Conservation (phyloP, 768 basidiomycete species). For the Hypholoma fasciculare region DNA sequence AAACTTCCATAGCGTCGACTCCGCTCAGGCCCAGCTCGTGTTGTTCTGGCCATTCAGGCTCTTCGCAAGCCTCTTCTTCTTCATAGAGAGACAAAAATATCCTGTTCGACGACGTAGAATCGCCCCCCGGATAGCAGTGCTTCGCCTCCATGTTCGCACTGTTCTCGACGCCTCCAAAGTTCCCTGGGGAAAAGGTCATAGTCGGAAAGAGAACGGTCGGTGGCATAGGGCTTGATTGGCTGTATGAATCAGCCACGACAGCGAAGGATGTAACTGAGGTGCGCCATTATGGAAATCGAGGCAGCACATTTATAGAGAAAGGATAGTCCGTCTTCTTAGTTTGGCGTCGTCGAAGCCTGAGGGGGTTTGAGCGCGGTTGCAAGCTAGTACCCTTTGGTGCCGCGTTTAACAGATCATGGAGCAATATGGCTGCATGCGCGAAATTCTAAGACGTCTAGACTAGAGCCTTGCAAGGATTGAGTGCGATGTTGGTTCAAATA, state of each 20-base stretch:
- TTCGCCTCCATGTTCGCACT: constrained; percentile 1
- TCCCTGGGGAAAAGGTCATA: neutral
- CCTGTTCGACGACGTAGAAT: constrained; percentile 12
- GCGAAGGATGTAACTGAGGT: neutral
- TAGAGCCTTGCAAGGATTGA: too few species aligned
- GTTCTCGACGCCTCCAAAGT: neutral
- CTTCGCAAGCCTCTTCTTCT: constrained; percentile 20
- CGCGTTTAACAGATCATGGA: too few species aligned
- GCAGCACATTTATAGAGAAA: neutral
- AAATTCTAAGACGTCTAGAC: too few species aligned
- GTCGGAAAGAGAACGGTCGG: neutral
- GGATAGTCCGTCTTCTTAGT: neutral
- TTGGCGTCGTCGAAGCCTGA: neutral
- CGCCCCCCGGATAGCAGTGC: constrained; percentile 15
- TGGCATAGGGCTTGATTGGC: neutral
- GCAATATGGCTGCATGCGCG: too few species aligned
- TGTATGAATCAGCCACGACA: neutral
- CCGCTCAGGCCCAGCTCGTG: neutral
- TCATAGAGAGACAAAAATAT: constrained; percentile 23
- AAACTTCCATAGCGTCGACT: neutral
- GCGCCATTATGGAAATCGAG: too few species aligned
- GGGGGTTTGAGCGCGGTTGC: neutral
- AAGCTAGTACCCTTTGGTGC: neutral
- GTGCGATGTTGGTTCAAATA: too few species aligned
- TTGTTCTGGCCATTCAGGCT: constrained; percentile 5